Base-by-base conservation (phyloP, 1,139 yeast species). In the Candida sojae region DNA sequence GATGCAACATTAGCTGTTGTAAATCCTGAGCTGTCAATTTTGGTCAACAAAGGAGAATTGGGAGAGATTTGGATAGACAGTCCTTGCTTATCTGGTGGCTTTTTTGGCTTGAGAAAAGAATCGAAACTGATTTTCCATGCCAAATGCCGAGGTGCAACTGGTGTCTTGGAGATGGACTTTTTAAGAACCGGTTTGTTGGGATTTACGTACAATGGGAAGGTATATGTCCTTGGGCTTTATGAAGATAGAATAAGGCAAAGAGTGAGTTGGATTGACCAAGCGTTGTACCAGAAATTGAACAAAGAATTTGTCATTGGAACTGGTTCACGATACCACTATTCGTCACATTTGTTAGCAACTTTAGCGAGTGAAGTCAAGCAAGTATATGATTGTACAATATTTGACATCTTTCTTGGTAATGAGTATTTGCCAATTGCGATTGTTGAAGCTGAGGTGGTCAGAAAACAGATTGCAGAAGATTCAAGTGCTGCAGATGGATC, bases 11-110 rank as follows among this genome's bases (percentile, higher is more conserved):
- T 93, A 39, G 97, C 98, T 0, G 83, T 93, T 33, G 98, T 93
- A 0, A 91, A 95, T 61, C 98, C 99, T 0, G 99, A 95, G 54
- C 87, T 89, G 52, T 78, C 84, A 31, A 67, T 82, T 5, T 68
- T 90, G 17, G 84, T 88, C 4, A 79, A 81, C 2, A 82, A 77
- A 42, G 82, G 89, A 57, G 92, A 88, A 54, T 87, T 95, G n/a
- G 99, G 99, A 23, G 99, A 93, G 64, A 86, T 93, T 32, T 95
- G 99, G 99, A 88, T 93, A 23, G 96, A 90, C 61, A 84, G 92
- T 50, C 96, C 93, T 2, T 87, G 96, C 51, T 70, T 90, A 6
- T 84, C 93, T 5, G 96, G 96, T 6, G 96, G 96, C 0, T 89
- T 88, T 60, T 90, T 90, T 84, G 93, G 90, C 0, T 68, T 86